These are phyloP conservation scores for Ceratocystis ficicola DNA, from an alignment of 2,329 filamentous ascomycete genomes.

Conservation along the genomic window DNA sequence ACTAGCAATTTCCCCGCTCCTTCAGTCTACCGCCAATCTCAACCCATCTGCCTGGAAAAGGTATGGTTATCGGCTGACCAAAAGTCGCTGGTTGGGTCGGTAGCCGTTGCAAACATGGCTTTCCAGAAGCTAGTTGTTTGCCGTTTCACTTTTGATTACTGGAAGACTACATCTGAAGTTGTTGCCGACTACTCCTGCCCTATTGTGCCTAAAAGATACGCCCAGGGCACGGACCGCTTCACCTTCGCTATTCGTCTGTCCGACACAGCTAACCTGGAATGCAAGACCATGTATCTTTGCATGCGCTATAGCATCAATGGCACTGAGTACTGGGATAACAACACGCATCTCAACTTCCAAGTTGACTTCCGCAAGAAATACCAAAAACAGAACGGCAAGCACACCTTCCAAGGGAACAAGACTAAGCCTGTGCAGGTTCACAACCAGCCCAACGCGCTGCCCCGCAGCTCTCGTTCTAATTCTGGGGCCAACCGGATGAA, in stretches of 20 bases:
- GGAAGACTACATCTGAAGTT: conserved; percentile 96
- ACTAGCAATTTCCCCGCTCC: conserved; percentile 70
- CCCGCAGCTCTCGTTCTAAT: conserved; percentile 50
- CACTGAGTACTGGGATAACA: conserved; percentile 93
- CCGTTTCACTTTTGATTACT: conserved; percentile 92
- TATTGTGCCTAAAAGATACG: conserved; percentile 43
- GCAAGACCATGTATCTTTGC: conserved; percentile 86
- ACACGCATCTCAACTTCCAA: conserved; percentile 75
- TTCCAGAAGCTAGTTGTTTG: conserved; percentile 85
- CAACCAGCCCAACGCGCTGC: conserved; percentile 32
- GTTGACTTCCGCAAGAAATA: conserved; percentile 80
- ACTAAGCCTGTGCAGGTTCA: conserved; percentile 20
- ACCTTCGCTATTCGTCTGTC: conserved; percentile 88
- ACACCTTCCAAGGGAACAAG: conserved; percentile 34
- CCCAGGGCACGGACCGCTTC: conserved; percentile 63
- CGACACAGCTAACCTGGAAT: conserved; percentile 80
- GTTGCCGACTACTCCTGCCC: conserved; percentile 77
- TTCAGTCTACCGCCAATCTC: conserved; percentile 37
- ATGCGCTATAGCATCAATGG: conserved; percentile 76
- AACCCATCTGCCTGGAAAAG: conserved; percentile 69
- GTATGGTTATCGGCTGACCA: conserved; percentile 82
- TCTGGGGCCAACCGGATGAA: conserved; percentile 28
- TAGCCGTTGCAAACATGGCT: conserved; percentile 75
- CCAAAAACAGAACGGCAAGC: conserved; percentile 49
- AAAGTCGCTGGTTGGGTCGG: conserved; percentile 69